Conservation (phyloP, 2,329 filamentous ascomycete genomes). For the Alternaria angustiovoidea region DNA sequence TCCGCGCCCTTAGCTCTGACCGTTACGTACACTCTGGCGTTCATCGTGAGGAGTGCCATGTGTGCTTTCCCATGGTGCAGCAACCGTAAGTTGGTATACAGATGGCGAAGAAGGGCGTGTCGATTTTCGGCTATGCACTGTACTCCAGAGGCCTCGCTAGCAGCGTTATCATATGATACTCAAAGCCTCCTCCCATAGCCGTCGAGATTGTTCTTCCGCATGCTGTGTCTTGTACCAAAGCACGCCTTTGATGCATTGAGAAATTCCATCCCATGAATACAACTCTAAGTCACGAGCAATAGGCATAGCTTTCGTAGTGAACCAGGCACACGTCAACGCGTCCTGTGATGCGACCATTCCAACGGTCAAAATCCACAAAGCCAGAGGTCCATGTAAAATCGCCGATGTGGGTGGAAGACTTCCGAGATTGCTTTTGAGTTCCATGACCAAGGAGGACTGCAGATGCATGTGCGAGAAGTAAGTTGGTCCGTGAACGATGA, state of each 20-base stretch:
- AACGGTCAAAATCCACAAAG: slow-evolving; percentile 5
- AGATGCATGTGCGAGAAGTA: slow-evolving; percentile 61
- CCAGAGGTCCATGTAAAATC: background rate
- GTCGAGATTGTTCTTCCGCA: slow-evolving; percentile 1
- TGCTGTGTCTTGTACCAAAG: slow-evolving; percentile 1
- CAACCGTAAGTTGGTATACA: background rate
- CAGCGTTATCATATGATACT: background rate
- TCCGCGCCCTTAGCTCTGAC: background rate
- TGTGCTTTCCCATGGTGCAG: background rate
- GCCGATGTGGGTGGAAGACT: background rate
- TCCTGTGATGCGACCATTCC: slow-evolving; percentile 10
- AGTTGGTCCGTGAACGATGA: slow-evolving; percentile 63
- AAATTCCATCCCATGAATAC: background rate
- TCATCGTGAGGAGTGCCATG: background rate
- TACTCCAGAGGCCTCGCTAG: background rate
- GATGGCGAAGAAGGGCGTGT: background rate
- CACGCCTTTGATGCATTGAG: background rate
- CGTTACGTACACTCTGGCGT: background rate
- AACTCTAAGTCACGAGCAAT: background rate
- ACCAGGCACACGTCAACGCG: background rate
- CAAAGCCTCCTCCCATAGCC: slow-evolving; percentile 1
- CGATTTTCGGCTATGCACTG: background rate
- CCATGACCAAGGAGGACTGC: slow-evolving; percentile 20
- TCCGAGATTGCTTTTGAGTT: slow-evolving; percentile 23
- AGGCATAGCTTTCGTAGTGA: background rate